A percentile compares a stretch with the other conserved stretches of the same genome.
Evolutionary conservation across 2,329 filamentous ascomycete genomes (phyloP).

Genomic region (Colletotrichum agaves): DNA sequence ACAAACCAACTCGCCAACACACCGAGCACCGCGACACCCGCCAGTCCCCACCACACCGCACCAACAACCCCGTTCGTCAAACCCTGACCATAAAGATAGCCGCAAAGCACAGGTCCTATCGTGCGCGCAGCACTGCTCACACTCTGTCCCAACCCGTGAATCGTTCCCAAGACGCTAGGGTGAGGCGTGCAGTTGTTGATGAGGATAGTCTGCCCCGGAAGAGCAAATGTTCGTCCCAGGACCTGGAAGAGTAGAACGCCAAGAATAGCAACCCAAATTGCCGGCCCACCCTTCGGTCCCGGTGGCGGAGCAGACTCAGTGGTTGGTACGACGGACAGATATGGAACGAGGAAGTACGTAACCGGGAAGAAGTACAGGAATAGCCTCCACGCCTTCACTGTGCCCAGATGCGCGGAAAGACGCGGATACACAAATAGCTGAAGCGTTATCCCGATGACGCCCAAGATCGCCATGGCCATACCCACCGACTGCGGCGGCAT

Average conservation of each 20-base stretch:
- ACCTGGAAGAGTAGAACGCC: slow-evolving; percentile 73
- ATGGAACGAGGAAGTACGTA: slow-evolving; percentile 76
- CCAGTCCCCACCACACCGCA: slow-evolving; percentile 67
- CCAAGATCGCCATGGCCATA: slow-evolving; percentile 81
- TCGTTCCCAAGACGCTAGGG: slow-evolving; percentile 57
- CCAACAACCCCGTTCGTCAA: slow-evolving; percentile 67
- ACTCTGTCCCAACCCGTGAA: slow-evolving; percentile 66
- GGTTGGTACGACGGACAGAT: slow-evolving; percentile 74
- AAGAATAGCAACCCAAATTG: slow-evolving; percentile 73
- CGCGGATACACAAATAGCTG: slow-evolving; percentile 78
- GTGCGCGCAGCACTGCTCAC: slow-evolving; percentile 68
- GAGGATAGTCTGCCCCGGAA: slow-evolving; percentile 58
- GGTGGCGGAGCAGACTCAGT: slow-evolving; percentile 58
- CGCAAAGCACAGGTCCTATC: slow-evolving; percentile 69
- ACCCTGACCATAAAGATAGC: slow-evolving; percentile 69
- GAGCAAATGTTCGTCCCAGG: slow-evolving; percentile 71
- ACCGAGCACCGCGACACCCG: slow-evolving; percentile 59
- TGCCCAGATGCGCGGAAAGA: slow-evolving; percentile 74
- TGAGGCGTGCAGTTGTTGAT: slow-evolving; percentile 61
- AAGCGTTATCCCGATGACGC: slow-evolving; percentile 77
- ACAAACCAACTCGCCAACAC: slow-evolving; percentile 65
- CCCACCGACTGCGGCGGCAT: slow-evolving; percentile 77
- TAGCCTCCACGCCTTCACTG: slow-evolving; percentile 73
- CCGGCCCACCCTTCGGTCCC: slow-evolving; percentile 61
- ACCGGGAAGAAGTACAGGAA: slow-evolving; percentile 77